Evolutionary conservation across 345 rosid genomes (phyloP).

Genomic region (Dimocarpus longan): DNA sequence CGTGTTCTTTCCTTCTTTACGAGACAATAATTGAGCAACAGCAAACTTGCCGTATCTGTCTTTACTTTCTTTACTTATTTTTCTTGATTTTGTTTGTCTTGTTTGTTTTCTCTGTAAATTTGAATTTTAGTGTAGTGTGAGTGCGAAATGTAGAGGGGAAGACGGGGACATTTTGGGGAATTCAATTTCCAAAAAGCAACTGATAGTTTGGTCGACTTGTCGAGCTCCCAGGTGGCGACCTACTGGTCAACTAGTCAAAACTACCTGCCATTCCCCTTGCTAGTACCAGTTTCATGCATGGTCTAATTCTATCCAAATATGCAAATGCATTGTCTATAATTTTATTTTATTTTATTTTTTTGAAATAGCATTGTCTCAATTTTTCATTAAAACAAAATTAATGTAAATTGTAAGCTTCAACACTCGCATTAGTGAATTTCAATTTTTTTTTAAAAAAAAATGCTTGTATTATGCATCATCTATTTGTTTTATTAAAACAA

Average conservation of each 20-base stretch:
- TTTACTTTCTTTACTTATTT: not conserved
- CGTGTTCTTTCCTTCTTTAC: not conserved
- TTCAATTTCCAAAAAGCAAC: not conserved
- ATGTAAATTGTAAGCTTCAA: too few relatives aligned
- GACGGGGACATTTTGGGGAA: constrained; percentile 11
- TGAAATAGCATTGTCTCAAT: too few relatives aligned
- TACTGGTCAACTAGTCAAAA: not conserved
- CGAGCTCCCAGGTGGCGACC: not conserved
- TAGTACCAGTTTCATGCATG: not conserved
- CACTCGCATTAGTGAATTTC: too few relatives aligned
- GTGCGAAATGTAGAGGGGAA: not conserved
- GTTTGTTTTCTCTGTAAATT: not conserved
- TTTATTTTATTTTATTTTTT: too few relatives aligned
- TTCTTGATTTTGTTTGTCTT: not conserved
- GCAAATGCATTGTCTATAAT: too few relatives aligned
- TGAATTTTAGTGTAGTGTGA: not conserved
- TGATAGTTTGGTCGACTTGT: not conserved
- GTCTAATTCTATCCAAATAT: not conserved
- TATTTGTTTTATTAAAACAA: too few relatives aligned
- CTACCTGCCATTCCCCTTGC: not conserved
- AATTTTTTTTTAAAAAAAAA: too few relatives aligned
- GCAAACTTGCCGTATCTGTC: not conserved
- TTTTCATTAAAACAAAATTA: too few relatives aligned
- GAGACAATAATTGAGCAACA: not conserved
- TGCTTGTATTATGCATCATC: too few relatives aligned